Base-by-base conservation (phyloP, 139 green algal genomes). In the Edaphochlamys debaryana region DNA sequence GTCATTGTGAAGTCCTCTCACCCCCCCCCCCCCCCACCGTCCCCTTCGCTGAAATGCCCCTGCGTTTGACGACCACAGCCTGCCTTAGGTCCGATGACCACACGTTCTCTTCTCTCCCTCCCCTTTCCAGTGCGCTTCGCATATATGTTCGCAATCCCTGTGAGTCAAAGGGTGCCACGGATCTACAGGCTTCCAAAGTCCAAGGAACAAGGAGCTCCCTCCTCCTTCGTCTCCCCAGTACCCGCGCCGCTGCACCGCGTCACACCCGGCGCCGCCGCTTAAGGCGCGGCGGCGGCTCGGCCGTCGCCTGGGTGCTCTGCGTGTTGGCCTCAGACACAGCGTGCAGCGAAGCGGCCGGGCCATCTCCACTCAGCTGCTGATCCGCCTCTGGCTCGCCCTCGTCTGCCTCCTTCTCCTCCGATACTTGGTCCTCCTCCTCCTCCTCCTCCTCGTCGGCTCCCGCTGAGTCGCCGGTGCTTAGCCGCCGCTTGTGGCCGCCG, bases 211-310 rank as follows among this genome's bases (percentile, higher is more conserved):
- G n/a, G n/a, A n/a, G n/a, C n/a, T n/a, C n/a, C n/a, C n/a, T n/a
- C n/a, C n/a, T n/a, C n/a, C n/a, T n/a, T n/a, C n/a, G n/a, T n/a
- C n/a, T n/a, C 45, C 45, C 11, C 45, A 54, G 45, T 13, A 54
- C 45, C 45, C 45, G 11, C 13, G 11, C 45, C 9, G 13, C 11
- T 9, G 9, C 45, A 54, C 32, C 63, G 3, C 32, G 2, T 69
- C 63, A 71, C 7, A 72, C 25, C 23, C 67, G 67, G 4, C 70
- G 70, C 5, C 70, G 70, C 2, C 70, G 48, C 45, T 66, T 64
- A 20, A 32, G 70, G 13, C 70, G 70, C 7, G 70, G 70, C 48
- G 76, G 76, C 42, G 76, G 76, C 34, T 82, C 76, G 11, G 45
- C 62, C 15, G 62, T 68, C 30, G 19, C 38, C 41, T 81, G 60